Percentiles rank a stretch among this genome's conserved stretches.
Conservation (phyloP, 1,139 yeast species). For the Yamadazyma aaseri region DNA sequence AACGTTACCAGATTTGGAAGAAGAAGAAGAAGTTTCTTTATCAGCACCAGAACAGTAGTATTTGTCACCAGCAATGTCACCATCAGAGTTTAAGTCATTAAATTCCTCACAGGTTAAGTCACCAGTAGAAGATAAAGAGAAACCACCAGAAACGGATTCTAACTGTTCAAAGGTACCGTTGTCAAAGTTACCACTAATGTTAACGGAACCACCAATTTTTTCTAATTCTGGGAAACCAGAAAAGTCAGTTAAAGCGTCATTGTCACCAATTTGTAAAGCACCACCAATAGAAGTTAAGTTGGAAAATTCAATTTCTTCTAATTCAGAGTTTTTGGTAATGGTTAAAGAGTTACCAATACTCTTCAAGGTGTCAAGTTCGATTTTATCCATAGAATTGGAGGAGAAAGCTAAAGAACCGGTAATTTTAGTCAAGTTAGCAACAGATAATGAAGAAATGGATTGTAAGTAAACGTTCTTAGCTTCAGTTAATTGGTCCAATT, state of each 20-base stretch:
- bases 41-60: constrained; percentile 77
- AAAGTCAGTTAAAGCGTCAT: constrained; percentile 64
- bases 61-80: constrained; percentile 86
- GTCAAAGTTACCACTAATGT: constrained; percentile 75
- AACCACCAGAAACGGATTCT: constrained; percentile 87
- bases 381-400: constrained; percentile 56
- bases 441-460: constrained; percentile 69
- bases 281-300: constrained; percentile 75
- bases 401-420: constrained; percentile 81
- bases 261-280: constrained; percentile 84
- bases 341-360: constrained; percentile 80
- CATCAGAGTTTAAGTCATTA: constrained; percentile 63
- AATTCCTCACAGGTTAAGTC: constrained; percentile 79
- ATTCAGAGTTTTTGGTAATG: constrained; percentile 68
- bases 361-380: constrained; percentile 57
- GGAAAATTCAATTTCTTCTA: constrained; percentile 69
- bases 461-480: constrained; percentile 87
- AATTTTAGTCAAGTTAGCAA: constrained; percentile 65
- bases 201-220: constrained; percentile 85
- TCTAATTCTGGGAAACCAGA: constrained; percentile 72
- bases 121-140: constrained; percentile 70
- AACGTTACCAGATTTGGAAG: constrained; percentile 35
- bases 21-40: constrained; percentile 44
- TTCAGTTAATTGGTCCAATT: constrained; percentile 68
- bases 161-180: constrained; percentile 74